A percentile compares a stretch with the other conserved stretches of the same genome.
Conservation (phyloP, 768 basidiomycete species). For the Sutorius australiensis region DNA sequence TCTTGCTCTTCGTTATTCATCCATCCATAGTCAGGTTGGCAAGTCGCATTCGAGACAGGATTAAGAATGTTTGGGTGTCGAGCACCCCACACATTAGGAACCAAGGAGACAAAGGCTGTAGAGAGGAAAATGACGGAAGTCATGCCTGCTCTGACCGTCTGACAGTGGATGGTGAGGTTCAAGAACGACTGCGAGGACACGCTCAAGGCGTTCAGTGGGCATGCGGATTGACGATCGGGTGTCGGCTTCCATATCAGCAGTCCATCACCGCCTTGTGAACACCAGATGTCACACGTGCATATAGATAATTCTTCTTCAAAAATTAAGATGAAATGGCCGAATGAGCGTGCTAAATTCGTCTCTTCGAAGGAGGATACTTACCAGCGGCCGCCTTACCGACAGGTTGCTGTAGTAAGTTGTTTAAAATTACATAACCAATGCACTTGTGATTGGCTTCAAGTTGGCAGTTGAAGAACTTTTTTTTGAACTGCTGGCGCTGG, state of each 20-base stretch:
- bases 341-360: background rate
- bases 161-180: background rate
- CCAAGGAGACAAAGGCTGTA: background rate
- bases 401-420: no score
- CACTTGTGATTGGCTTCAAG: no score
- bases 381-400: no score
- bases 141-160: conserved; percentile 4
- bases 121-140: background rate
- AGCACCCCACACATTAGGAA: conserved; percentile 3
- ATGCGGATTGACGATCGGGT: background rate
- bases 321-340: background rate
- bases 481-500: no score
- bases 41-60: conserved; percentile 14
- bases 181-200: background rate
- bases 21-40: conserved; percentile 20
- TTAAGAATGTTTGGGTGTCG: conserved; percentile 9
- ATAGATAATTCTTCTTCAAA: background rate
- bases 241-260: background rate
- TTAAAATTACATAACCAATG: no score
- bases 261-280: background rate
- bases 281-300: background rate
- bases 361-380: background rate
- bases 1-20: conserved; percentile 20
- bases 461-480: no score
- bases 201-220: background rate